These are phyloP conservation scores for Solanum boliviense DNA, from an alignment of 257 asterid genomes.

Conservation along the genomic window DNA sequence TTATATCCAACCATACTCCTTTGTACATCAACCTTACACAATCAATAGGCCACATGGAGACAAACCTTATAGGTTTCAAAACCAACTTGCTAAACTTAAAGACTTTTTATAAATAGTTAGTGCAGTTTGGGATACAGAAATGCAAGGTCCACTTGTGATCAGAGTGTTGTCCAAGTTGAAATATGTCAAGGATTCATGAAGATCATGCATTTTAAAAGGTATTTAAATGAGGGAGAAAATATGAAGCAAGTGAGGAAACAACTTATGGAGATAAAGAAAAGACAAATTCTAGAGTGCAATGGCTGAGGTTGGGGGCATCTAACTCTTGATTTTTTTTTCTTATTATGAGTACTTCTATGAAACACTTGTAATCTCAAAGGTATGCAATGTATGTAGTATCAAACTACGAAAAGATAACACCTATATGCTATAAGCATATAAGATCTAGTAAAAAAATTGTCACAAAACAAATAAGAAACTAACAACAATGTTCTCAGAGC, in stretches of 20 bases:
- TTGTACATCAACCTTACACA: no score
- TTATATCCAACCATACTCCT: no score
- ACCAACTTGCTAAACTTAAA: neutral
- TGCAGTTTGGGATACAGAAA: no score
- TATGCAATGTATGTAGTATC: neutral
- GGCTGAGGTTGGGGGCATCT: neutral
- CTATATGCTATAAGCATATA: neutral
- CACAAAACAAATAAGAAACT: neutral
- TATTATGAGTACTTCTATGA: neutral
- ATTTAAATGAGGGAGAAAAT: neutral
- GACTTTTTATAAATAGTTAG: no score
- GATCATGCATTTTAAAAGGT: neutral
- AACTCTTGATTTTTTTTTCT: neutral
- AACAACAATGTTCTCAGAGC: neutral
- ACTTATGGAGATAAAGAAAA: neutral
- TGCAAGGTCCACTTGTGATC: no score
- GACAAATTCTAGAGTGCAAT: neutral
- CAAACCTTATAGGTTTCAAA: no score
- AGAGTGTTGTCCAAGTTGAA: no score
- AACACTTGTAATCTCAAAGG: neutral
- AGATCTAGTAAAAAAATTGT: neutral
- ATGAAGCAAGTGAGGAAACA: neutral
- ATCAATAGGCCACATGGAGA: neutral
- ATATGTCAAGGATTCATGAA: no score
- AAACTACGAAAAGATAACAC: neutral